A percentile compares a stretch with the other conserved stretches of the same genome.
Conservation (phyloP, 2,329 filamentous ascomycete species). For the Microsporum audouinii region DNA sequence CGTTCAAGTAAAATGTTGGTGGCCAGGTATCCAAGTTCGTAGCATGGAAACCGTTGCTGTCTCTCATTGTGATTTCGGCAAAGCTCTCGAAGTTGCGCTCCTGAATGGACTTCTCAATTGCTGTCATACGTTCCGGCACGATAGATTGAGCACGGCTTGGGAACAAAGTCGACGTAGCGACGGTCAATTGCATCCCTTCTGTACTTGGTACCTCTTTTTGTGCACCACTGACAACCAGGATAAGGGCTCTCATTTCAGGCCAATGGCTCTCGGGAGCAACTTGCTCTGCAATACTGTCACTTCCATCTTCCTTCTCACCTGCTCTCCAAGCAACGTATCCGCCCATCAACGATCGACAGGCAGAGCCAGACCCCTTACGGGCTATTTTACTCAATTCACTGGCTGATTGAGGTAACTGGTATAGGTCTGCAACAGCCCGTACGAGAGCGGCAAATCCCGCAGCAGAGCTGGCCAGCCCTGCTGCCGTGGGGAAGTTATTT, state of each 20-base stretch:
- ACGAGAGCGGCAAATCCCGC: conserved; percentile 59
- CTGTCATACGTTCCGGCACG: conserved; percentile 70
- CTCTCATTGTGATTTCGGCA: conserved; percentile 84
- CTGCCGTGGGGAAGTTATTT: conserved; percentile 98
- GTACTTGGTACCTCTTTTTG: conserved; percentile 95
- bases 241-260: conserved; percentile 85
- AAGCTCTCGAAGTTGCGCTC: conserved; percentile 75
- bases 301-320: conserved; percentile 63
- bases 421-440: conserved; percentile 77
- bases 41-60: conserved; percentile 95
- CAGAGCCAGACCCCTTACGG: conserved; percentile 85
- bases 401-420: conserved; percentile 68
- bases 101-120: conserved; percentile 72
- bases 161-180: conserved; percentile 83
- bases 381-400: conserved; percentile 81
- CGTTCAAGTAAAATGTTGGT: conserved; percentile 98
- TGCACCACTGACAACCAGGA: conserved; percentile 81
- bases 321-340: conserved; percentile 94
- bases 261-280: conserved; percentile 83
- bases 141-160: conserved; percentile 60
- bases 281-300: conserved; percentile 76
- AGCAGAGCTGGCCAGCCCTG: conserved; percentile 61
- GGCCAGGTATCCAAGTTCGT: conserved; percentile 90
- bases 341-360: conserved; percentile 84
- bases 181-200: conserved; percentile 93